Conservation (phyloP, 169 alveolate genomes). For the Plasmodium berghei region DNA sequence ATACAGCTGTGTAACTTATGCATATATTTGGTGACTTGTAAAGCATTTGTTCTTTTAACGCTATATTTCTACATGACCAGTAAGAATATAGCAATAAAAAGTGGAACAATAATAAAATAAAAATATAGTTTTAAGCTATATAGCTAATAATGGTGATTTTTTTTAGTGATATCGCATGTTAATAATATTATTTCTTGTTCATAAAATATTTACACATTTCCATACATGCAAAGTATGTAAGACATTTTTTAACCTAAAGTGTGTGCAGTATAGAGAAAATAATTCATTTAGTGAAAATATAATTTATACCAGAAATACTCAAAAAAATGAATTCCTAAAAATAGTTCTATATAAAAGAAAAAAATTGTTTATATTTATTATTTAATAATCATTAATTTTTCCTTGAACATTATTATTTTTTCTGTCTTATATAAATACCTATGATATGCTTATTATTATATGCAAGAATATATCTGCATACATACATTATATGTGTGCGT, state of each 20-base stretch:
- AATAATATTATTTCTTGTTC: slow-evolving; percentile 20
- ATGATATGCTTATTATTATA: no score
- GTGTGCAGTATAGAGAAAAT: slow-evolving; percentile 60
- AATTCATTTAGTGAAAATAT: not conserved
- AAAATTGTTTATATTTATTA: not conserved
- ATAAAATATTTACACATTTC: slow-evolving; percentile 16
- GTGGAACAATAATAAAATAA: slow-evolving; percentile 17
- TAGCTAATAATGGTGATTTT: slow-evolving; percentile 19
- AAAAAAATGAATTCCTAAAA: slow-evolving; percentile 15
- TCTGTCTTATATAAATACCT: no score
- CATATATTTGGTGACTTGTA: no score
- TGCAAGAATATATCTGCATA: no score
- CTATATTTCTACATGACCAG: slow-evolving; percentile 19
- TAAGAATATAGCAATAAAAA: slow-evolving; percentile 1
- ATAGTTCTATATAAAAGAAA: not conserved
- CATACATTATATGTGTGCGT: no score
- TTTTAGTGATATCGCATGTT: slow-evolving; percentile 17
- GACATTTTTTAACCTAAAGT: slow-evolving; percentile 3
- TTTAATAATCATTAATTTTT: not conserved
- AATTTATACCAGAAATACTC: slow-evolving; percentile 21
- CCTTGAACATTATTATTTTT: no score
- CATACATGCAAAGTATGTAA: not conserved
- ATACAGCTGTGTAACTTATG: no score
- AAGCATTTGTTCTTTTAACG: not conserved
- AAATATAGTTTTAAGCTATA: slow-evolving; percentile 14